Evolutionary conservation across 2,329 filamentous ascomycete genomes (phyloP), one percentile per base, ranked within the genome.

Genomic region (Exophiala bonariae): DNA sequence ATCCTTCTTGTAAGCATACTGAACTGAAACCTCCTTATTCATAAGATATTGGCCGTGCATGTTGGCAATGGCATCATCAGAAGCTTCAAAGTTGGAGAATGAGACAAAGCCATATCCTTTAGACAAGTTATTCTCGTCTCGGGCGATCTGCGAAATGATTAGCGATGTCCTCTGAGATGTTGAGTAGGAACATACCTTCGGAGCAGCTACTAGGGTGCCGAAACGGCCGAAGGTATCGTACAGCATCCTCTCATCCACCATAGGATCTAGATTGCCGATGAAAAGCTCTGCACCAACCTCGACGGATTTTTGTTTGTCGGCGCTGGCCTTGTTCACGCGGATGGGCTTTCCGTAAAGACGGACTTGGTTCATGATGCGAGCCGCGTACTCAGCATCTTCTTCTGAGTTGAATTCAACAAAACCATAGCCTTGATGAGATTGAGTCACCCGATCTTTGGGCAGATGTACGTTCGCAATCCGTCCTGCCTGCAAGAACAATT

Each of bases 1-100:
- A 63, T 99, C 93, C 72, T 97, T 97, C 78, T 99, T 99, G 80
- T 96, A 97, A 31, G 93, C 93, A 68, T 97, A 99, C 70, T 97
- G 92, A 35, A 99, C 93, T 2, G 87, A 88, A 60, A 97, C 86
- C 68, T 96, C 88, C 73, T 96, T 96, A 76, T 93, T 96, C 77
- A 95, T 91, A 51, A 99, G 82, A 69, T 93, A 97, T 72, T 97
- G 91, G 41, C 89, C 89, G 66, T 96, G 87, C 86, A 99, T 91
- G 66, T 92, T 93, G 57, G 84, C 80, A 54, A 95, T 89, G 33
- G 93, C 91, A 53, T 89, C 86, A 63, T 99, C 93, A 9, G 89
- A 93, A 59, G 89, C 87, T 63, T 97, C 93, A 66, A 99, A 99
- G 63, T 88, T 87, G 65, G 85, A 85, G 63, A 91, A 99, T 44